phyloP scores from a whole-genome alignment of 2,329 filamentous ascomycete genomes.

The Alternaria conjuncta region DNA sequence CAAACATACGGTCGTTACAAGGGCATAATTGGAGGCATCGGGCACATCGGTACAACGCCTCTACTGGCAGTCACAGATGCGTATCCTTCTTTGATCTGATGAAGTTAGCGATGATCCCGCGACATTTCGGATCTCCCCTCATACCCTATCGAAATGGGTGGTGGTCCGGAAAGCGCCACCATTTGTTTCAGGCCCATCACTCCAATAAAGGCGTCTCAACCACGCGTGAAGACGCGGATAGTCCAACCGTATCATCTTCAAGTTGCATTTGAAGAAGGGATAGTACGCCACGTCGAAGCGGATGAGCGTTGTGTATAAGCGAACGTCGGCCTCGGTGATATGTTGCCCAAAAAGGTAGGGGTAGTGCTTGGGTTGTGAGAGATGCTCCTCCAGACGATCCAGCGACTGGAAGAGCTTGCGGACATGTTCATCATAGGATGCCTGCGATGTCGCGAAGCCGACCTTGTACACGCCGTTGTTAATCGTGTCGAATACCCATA shows the following conservation, averaged over 20 bases:
- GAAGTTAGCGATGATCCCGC: conserved; percentile 1
- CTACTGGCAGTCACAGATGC: conserved; percentile 31
- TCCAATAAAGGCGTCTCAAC: conserved; percentile 86
- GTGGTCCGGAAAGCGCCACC: conserved; percentile 39
- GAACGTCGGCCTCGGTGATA: conserved; percentile 57
- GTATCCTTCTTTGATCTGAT: conserved; percentile 41
- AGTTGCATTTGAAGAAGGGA: conserved; percentile 74
- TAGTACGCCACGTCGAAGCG: conserved; percentile 63
- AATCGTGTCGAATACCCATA: conserved; percentile 75
- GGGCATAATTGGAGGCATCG: conserved; percentile 30
- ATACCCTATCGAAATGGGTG: conserved; percentile 36
- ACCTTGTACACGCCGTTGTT: conserved; percentile 65
- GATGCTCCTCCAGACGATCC: conserved; percentile 76
- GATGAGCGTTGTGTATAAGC: conserved; percentile 63
- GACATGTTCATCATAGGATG: conserved; percentile 81
- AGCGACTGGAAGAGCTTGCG: conserved; percentile 75
- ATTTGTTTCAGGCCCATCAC: conserved; percentile 44
- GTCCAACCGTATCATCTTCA: conserved; percentile 81
- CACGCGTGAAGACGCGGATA: conserved; percentile 82
- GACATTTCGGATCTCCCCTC: conserved; percentile 1
- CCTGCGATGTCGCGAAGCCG: conserved; percentile 84
- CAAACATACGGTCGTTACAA: conserved; percentile 1
- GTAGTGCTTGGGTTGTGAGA: conserved; percentile 57
- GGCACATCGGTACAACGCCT: conserved; percentile 28
- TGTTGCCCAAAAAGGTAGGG: conserved; percentile 77